Base-by-base conservation (phyloP, 192 early-diverging fungal species). In the Linnemannia zychae region DNA sequence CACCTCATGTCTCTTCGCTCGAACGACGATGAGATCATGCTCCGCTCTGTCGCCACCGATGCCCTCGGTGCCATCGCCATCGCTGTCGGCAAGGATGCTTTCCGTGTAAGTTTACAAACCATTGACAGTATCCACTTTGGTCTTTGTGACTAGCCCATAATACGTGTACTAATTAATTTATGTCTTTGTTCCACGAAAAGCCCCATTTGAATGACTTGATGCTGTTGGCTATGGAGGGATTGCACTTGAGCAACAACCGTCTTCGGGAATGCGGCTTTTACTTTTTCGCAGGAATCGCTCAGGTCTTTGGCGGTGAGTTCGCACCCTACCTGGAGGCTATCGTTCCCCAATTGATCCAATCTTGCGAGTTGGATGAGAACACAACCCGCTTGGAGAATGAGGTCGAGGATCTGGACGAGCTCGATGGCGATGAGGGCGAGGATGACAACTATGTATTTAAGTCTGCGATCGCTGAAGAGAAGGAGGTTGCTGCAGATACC, bases 401-500 rank as follows among this genome's bases (percentile, higher is more conserved):
- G 20, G 50, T 63, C 20, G 87, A 79, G 67, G 88, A 80, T 49
- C 34, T 73, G 31, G 77, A 78, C 20, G 92, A 93, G 70, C 46
- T 67, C 4, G 90, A 91, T 31, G 90, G 89, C 15, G 90, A 82
- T 17, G 90, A 90, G 11, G 75, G 67, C 22, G 92, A 89, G 40
- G 91, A 93, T 40, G 91, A 92, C 5, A 93, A 91, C 28, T 90
- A 93, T 24, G 79, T 83, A 33, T 89, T 95, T 67, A 94, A 91
- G 77, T 94, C 95, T 37, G 96, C 94, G 28, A 90, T 98, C 84
- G 95, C 97, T 6, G 96, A 97, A 53, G 97, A 98, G 81, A 98
- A 98, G 89, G 97, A 98, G 84, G 92, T 96, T 67, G 96, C 97
- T 36, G 95, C 94, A 40, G 96, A 97, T 76, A 95, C 95, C 13